phyloP scores from a whole-genome alignment of 169 alveolate species.

The Plasmodium gaboni region DNA sequence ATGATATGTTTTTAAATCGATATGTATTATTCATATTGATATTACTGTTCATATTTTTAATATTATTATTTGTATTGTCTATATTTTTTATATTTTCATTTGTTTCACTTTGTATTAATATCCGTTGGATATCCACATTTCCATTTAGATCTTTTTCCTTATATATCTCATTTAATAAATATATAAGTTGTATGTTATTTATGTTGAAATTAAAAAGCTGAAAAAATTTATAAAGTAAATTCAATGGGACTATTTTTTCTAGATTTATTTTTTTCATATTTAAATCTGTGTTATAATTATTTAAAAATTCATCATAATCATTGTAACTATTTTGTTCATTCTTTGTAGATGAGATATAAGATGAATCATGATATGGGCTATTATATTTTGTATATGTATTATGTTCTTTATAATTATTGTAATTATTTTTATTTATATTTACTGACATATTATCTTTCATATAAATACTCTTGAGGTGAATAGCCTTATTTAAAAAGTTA shows the following conservation, averaged over 20 bases:
- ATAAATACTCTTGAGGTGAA: background rate
- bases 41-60: background rate
- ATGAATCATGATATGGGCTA: background rate
- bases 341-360: background rate
- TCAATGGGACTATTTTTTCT: constrained; percentile 55
- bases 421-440: background rate
- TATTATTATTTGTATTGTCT: background rate
- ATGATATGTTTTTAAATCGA: constrained; percentile 48
- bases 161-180: constrained; percentile 41
- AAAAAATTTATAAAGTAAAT: constrained; percentile 59
- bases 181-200: constrained; percentile 46
- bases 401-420: background rate
- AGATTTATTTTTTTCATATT: constrained; percentile 36
- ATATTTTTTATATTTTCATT: background rate
- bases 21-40: constrained; percentile 16
- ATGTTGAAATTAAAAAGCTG: constrained; percentile 66
- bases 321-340: background rate
- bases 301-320: constrained; percentile 37
- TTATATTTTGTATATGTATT: background rate
- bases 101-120: background rate
- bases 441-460: background rate
- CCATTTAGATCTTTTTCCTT: constrained; percentile 40
- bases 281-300: constrained; percentile 27
- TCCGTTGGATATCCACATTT: background rate
- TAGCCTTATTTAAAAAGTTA: constrained; percentile 50